phyloP scores from a whole-genome alignment of 768 basidiomycete species.

The Holtermanniella nyarrowii region DNA sequence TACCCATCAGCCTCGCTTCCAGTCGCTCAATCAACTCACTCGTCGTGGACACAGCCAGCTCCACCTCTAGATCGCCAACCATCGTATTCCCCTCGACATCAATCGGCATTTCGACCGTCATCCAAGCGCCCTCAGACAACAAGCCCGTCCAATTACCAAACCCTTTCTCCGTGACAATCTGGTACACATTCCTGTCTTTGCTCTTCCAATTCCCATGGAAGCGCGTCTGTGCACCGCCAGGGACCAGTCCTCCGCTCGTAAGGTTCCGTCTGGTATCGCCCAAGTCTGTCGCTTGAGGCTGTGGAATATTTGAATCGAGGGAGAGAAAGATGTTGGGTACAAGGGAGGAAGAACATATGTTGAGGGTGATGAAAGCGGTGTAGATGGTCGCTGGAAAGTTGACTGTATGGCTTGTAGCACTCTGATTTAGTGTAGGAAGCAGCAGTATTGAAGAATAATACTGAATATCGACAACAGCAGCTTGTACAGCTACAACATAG shows the following conservation, averaged over 20 bases:
- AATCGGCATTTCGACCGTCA: slow-evolving; percentile 4
- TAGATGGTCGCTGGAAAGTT: slow-evolving; percentile 9
- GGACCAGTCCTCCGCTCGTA: slow-evolving; percentile 15
- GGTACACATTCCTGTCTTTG: slow-evolving; percentile 13
- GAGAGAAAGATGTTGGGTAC: slow-evolving; percentile 21
- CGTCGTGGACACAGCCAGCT: slow-evolving; percentile 22
- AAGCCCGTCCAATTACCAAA: slow-evolving; percentile 36
- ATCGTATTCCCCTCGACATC: slow-evolving; percentile 2
- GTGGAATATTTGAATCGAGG: neutral
- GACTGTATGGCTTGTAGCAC: slow-evolving; percentile 11
- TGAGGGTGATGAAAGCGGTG: slow-evolving; percentile 28
- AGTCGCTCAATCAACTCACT: slow-evolving; percentile 16
- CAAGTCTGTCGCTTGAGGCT: slow-evolving; percentile 7
- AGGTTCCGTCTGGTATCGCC: slow-evolving; percentile 7
- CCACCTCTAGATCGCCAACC: slow-evolving; percentile 15
- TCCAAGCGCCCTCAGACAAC: slow-evolving; percentile 6
- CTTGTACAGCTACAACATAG: no score
- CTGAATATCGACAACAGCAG: no score
- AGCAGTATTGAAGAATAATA: slow-evolving; percentile 1
- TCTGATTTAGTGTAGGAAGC: slow-evolving; percentile 17
- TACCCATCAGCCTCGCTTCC: slow-evolving; percentile 1
- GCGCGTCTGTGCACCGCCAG: neutral
- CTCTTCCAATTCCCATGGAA: slow-evolving; percentile 9
- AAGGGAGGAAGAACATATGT: slow-evolving; percentile 24
- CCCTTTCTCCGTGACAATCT: slow-evolving; percentile 24